Conservation (phyloP, 1,139 yeast genomes). For the Taiozyma onychis region DNA sequence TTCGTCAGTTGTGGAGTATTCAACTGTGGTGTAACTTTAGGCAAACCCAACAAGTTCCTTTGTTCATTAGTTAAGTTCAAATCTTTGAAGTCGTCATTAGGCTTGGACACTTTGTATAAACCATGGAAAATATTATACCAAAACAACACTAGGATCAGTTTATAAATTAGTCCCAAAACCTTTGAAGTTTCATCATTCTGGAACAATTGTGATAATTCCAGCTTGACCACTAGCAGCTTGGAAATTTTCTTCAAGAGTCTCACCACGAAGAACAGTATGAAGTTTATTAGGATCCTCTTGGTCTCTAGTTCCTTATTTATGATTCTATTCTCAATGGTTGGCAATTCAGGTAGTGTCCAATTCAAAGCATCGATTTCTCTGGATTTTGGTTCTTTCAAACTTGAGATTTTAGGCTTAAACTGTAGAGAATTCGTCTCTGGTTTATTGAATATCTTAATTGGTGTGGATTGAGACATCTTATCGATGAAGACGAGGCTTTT, state of each 20-base stretch:
- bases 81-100: constrained; percentile 34
- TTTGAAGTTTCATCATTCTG: constrained; percentile 1
- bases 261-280: constrained; percentile 25
- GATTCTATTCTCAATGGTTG: constrained; percentile 27
- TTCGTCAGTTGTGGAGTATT: constrained; percentile 4
- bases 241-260: constrained; percentile 25
- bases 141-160: constrained; percentile 28
- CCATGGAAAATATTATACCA: constrained; percentile 33
- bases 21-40: constrained; percentile 19
- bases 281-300: constrained; percentile 29
- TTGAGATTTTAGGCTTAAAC: neutral
- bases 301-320: constrained; percentile 35
- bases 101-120: constrained; percentile 29
- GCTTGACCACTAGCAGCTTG: constrained; percentile 19
- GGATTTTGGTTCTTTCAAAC: neutral
- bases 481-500: neutral
- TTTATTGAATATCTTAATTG: neutral
- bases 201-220: constrained; percentile 8
- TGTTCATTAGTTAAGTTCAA: constrained; percentile 36
- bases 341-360: constrained; percentile 30
- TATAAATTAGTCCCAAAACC: constrained; percentile 11
- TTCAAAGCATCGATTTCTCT: constrained; percentile 11
- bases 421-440: neutral
- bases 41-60: constrained; percentile 37
- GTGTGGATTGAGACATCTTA: neutral